Base-by-base conservation (phyloP, 208 protist genomes). In the Crithidia expoeki region DNA sequence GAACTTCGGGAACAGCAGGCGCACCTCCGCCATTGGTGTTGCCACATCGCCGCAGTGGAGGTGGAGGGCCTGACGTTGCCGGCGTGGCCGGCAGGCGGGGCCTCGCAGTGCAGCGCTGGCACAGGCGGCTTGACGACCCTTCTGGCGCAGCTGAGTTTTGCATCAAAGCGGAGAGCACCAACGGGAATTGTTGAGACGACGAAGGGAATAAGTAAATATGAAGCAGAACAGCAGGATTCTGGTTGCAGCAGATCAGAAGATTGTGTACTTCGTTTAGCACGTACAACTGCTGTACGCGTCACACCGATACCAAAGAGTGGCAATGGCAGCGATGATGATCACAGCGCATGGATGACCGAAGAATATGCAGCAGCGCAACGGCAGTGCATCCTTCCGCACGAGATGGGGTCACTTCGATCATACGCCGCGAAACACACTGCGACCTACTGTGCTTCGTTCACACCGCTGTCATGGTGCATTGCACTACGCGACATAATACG, bases 21-120 rank as follows among this genome's bases (percentile, higher is more conserved):
- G 30, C 28, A 59, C 36, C 71, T 76, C 25, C 71, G 57, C 14
- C 46, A 70, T 57, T 76, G 71, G 71, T 49, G 71, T 6, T 76
- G 62, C 30, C 38, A 46, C 14, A 66, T 76, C 17, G 28, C 47
- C 25, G 71, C 42, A 0, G 40, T 76, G 17, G 71, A 76, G 49
- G 71, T 76, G 47, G 21, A 58, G 19, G 71, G 38, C 0, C 6
- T 76, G 38, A 52, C 51, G 38, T 52, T 76, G 63, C 71, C 57
- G 49, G 30, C 60, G 57, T 76, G 71, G 71, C 21, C 38, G 11
- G 53, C 53, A 14, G 9, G 27, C 28, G 27, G 51, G 17, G 32
- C 4, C 32, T 21, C 2, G 23, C 4, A n/a, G 42, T 5, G n/a
- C 36, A 33, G 28, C 28, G 11, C 11, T 16, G 30, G 3, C 25